Evolutionary conservation across 345 rosid species (phyloP).

Genomic region (Trapa bicornis): DNA sequence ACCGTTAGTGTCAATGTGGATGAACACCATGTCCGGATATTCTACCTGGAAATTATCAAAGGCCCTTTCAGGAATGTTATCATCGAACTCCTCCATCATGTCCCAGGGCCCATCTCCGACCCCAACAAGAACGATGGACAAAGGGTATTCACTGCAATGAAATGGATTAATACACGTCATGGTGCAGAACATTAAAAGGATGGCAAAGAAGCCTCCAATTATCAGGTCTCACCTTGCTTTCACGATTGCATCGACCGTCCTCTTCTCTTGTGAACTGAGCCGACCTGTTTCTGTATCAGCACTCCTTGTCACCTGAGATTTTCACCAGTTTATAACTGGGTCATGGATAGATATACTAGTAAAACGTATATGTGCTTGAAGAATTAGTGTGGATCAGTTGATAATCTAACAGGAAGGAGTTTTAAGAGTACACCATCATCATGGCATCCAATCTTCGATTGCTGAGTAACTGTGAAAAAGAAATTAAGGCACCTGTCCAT

Average conservation of each 20-base stretch:
- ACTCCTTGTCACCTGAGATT: not conserved
- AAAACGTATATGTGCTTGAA: too few species aligned
- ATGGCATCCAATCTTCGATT: not conserved
- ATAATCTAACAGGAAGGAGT: too few species aligned
- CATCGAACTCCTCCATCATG: conserved; percentile 46
- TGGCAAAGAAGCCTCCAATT: too few species aligned
- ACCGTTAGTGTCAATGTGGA: not conserved
- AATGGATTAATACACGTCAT: not conserved
- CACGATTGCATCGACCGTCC: conserved; percentile 1
- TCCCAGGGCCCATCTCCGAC: conserved; percentile 47
- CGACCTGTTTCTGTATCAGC: not conserved
- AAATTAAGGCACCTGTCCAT: not conserved
- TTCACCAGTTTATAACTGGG: not conserved
- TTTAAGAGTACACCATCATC: not conserved
- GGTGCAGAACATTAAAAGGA: too few species aligned
- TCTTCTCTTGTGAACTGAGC: conserved; percentile 7
- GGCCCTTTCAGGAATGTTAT: conserved; percentile 37
- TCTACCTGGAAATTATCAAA: conserved; percentile 42
- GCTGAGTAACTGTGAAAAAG: not conserved
- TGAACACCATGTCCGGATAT: not conserved
- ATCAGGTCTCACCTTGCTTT: not conserved
- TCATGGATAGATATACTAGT: not conserved
- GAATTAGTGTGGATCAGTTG: too few species aligned
- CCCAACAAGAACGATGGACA: conserved; percentile 25
- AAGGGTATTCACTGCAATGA: conserved; percentile 20